phyloP scores from a whole-genome alignment of 192 early-diverging fungal genomes.

The Podila epicladia region DNA sequence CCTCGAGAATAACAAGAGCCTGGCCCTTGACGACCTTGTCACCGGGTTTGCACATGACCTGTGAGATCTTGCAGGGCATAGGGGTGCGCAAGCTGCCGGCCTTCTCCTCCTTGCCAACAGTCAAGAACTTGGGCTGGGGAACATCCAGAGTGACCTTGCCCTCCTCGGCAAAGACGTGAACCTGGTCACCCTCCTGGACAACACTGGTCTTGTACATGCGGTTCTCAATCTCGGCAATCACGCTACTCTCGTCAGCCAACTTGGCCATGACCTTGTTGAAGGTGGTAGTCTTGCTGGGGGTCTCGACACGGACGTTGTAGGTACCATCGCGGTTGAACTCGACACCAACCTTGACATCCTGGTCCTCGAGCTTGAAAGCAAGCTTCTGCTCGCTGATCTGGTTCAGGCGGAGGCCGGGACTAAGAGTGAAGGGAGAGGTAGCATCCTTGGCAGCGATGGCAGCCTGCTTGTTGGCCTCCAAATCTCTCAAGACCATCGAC shows the following conservation, averaged over 20 bases:
- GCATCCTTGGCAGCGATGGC: constrained; percentile 27
- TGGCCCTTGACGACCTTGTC: constrained; percentile 84
- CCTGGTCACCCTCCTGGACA: constrained; percentile 65
- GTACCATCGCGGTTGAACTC: constrained; percentile 46
- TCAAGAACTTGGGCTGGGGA: constrained; percentile 66
- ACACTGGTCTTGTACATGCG: constrained; percentile 67
- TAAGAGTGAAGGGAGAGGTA: constrained; percentile 57
- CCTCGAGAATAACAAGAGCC: constrained; percentile 88
- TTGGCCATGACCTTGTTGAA: constrained; percentile 53
- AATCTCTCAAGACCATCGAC: constrained; percentile 45
- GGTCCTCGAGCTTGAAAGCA: constrained; percentile 47
- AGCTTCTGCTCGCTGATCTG: constrained; percentile 35
- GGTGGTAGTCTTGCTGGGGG: constrained; percentile 35
- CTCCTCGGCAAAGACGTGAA: constrained; percentile 44
- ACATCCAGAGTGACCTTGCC: constrained; percentile 62
- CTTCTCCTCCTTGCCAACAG: constrained; percentile 52
- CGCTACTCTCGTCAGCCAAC: constrained; percentile 54
- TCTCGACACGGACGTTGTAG: constrained; percentile 52
- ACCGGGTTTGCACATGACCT: constrained; percentile 74
- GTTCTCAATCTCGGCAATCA: constrained; percentile 72
- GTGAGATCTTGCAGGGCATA: constrained; percentile 98
- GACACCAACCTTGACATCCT: constrained; percentile 48
- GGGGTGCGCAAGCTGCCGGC: constrained; percentile 84
- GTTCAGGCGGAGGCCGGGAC: constrained; percentile 62
- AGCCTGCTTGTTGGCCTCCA: constrained; percentile 42